Percentiles rank a stretch among this genome's conserved stretches.
These are phyloP conservation scores for Truncatella angustata DNA, from an alignment of 2,329 filamentous ascomycete genomes.

Conservation along the genomic window DNA sequence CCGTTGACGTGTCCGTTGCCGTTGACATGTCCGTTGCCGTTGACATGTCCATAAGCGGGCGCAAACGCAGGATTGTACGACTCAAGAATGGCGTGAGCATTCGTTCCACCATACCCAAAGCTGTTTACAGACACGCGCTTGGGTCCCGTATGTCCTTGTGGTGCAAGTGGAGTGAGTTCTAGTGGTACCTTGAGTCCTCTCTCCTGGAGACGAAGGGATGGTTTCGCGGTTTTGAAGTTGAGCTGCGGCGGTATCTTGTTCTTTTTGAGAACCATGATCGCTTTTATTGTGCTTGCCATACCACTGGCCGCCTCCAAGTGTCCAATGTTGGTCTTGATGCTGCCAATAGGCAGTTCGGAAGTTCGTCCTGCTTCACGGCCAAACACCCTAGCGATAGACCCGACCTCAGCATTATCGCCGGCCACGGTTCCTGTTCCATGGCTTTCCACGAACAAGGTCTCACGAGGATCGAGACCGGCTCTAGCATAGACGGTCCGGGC, in stretches of 20 bases:
- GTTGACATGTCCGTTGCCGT: not conserved
- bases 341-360: slow-evolving; percentile 18
- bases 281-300: slow-evolving; percentile 13
- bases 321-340: slow-evolving; percentile 17
- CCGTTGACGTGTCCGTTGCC: not conserved
- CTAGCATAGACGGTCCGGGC: slow-evolving; percentile 29
- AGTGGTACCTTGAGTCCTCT: slow-evolving; percentile 30
- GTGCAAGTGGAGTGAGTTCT: not conserved
- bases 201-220: slow-evolving; percentile 21
- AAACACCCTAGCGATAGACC: slow-evolving; percentile 23
- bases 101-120: slow-evolving; percentile 15
- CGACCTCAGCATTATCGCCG: slow-evolving; percentile 39
- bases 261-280: not conserved
- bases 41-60: slow-evolving; percentile 10
- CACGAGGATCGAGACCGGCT: slow-evolving; percentile 8
- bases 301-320: slow-evolving; percentile 12
- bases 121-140: slow-evolving; percentile 19
- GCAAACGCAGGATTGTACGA: slow-evolving; percentile 32
- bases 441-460: slow-evolving; percentile 26
- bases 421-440: slow-evolving; percentile 32
- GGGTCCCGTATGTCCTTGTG: slow-evolving; percentile 10
- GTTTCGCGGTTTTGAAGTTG: slow-evolving; percentile 28
- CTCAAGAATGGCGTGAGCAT: slow-evolving; percentile 16
- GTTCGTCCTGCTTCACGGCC: slow-evolving; percentile 4
- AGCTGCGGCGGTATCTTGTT: slow-evolving; percentile 11